Evolutionary conservation across 2,329 filamentous ascomycete species (phyloP).

Genomic region (Xylariaceae sp.): DNA sequence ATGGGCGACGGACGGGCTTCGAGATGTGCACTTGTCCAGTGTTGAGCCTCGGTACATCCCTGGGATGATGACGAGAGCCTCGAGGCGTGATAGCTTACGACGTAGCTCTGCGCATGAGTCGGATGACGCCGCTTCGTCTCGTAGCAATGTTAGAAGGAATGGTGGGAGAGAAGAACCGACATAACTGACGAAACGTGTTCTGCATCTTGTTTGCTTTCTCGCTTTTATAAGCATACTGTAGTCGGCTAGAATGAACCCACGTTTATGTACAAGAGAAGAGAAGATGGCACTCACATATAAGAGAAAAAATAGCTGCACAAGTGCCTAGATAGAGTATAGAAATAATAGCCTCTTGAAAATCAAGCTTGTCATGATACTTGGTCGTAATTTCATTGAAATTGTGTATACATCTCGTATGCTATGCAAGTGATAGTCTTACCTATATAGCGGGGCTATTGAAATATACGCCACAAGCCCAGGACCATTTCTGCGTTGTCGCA

Average conservation of each 20-base stretch:
- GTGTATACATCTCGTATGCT: too few species aligned
- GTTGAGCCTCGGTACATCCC: slow-evolving; percentile 75
- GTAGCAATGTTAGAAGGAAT: slow-evolving; percentile 29
- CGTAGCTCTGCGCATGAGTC: slow-evolving; percentile 49
- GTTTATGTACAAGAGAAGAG: neutral
- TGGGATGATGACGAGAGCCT: slow-evolving; percentile 66
- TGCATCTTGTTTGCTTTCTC: neutral
- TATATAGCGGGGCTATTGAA: too few species aligned
- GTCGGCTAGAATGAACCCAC: neutral
- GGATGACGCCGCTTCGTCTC: slow-evolving; percentile 40
- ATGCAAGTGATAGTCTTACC: too few species aligned
- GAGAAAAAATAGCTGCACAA: too few species aligned
- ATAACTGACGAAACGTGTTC: neutral
- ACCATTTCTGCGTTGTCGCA: too few species aligned
- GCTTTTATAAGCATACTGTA: neutral
- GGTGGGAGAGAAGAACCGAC: slow-evolving; percentile 31
- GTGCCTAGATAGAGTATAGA: too few species aligned
- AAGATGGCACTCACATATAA: too few species aligned
- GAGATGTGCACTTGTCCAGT: slow-evolving; percentile 58
- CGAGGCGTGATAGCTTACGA: slow-evolving; percentile 52
- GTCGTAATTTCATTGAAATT: too few species aligned
- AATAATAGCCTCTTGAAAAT: too few species aligned
- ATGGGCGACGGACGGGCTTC: slow-evolving; percentile 48
- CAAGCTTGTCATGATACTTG: too few species aligned
- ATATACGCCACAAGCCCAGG: too few species aligned